Evolutionary conservation across 345 rosid genomes (phyloP).

Genomic region (Leavenworthia alabamica): DNA sequence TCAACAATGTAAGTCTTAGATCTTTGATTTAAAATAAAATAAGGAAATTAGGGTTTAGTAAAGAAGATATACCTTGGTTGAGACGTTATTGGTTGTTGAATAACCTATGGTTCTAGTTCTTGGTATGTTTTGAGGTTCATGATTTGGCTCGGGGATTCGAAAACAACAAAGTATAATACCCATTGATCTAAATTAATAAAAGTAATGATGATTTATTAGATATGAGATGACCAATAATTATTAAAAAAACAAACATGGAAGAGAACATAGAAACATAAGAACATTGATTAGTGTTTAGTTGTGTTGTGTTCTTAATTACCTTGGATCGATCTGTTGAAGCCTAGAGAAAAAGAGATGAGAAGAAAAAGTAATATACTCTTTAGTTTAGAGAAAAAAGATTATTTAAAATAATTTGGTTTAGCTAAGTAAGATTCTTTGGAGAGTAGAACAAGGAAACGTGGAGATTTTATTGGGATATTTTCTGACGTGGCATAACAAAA

Average conservation of each 20-base stretch:
- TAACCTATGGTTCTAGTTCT: not conserved
- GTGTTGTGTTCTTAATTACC: not conserved
- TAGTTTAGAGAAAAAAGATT: not conserved
- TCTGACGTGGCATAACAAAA: slow-evolving; percentile 11
- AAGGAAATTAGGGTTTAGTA: slow-evolving; percentile 11
- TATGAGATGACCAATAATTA: not conserved
- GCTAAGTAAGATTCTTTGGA: slow-evolving; percentile 23
- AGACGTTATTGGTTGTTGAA: slow-evolving; percentile 11
- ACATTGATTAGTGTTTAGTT: not conserved
- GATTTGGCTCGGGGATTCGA: not conserved
- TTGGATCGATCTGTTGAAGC: not conserved
- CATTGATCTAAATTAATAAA: slow-evolving; percentile 17
- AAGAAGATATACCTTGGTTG: slow-evolving; percentile 11
- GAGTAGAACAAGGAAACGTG: slow-evolving; percentile 17
- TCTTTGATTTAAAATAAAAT: not conserved
- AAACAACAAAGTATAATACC: slow-evolving; percentile 17
- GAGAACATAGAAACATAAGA: not conserved
- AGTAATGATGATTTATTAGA: not conserved
- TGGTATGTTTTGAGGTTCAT: not conserved
- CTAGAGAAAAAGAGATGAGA: not conserved
- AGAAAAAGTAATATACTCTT: slow-evolving; percentile 9
- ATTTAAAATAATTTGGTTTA: slow-evolving; percentile 13
- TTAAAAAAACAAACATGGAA: not conserved
- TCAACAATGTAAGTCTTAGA: not conserved
- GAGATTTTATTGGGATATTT: slow-evolving; percentile 8